Evolutionary conservation across 805 yeast genomes (phyloP).

Genomic region (Candida stauntonica): DNA sequence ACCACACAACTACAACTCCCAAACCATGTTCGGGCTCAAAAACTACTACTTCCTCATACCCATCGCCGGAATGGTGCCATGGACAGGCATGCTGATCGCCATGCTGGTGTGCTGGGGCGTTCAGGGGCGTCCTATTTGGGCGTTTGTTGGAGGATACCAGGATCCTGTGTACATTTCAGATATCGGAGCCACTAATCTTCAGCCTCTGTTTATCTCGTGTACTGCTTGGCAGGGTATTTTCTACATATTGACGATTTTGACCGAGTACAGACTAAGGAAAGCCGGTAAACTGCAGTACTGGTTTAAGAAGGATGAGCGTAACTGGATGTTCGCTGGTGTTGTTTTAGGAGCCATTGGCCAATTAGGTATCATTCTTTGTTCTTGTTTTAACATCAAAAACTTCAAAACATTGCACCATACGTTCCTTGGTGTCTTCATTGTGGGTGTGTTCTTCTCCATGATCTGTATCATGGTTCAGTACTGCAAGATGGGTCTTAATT

Average conservation of each 20-base stretch:
- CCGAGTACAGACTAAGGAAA: slow-evolving; percentile 61
- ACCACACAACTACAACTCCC: no score
- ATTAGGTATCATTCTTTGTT: slow-evolving; percentile 66
- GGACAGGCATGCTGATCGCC: slow-evolving; percentile 92
- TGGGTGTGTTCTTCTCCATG: slow-evolving; percentile 53
- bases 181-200: slow-evolving; percentile 81
- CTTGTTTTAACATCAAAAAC: slow-evolving; percentile 63
- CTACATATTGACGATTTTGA: slow-evolving; percentile 55
- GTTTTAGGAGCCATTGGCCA: slow-evolving; percentile 54
- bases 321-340: slow-evolving; percentile 37
- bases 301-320: slow-evolving; percentile 35
- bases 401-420: slow-evolving; percentile 54
- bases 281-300: slow-evolving; percentile 44
- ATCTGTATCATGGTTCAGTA: slow-evolving; percentile 43
- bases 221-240: slow-evolving; percentile 74
- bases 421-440: slow-evolving; percentile 72
- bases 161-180: slow-evolving; percentile 73
- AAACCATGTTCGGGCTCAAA: slow-evolving; percentile 13
- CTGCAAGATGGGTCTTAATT: slow-evolving; percentile 41
- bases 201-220: slow-evolving; percentile 80
- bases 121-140: slow-evolving; percentile 73
- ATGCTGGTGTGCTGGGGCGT: slow-evolving; percentile 73
- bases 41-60: slow-evolving; percentile 58
- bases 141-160: slow-evolving; percentile 44
- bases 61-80: slow-evolving; percentile 56